Evolutionary conservation across 257 asterid species (phyloP), one percentile per base, ranked within the genome.

Genomic region (Petunia secreta): DNA sequence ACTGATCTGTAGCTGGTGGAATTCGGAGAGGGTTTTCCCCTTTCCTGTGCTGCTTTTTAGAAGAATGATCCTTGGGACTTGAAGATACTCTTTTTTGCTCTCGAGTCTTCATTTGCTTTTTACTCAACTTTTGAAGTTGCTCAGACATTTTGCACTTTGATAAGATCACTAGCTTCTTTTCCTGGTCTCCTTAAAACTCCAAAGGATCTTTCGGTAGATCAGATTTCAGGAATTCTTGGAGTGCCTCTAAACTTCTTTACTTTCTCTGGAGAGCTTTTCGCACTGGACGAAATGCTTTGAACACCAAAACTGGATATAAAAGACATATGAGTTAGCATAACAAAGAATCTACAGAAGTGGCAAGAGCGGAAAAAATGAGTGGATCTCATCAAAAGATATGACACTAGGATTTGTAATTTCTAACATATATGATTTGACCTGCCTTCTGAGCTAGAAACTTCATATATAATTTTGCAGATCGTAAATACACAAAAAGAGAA

Each of bases 1-100:
- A 89, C 53, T 75, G 86, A 78, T 92, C 97, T 4, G 89, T 77
- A 83, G 81, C 69, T 37, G 91, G 90, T 71, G 92, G 90, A 46
- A 90, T 85, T 81, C 96, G 91, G 80, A 85, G 82, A 69, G 96
- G 95, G 80, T 90, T 90, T 86, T 90, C 97, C 38, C 90, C 81
- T 80, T 94, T 92, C 75, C 93, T 80, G 59, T 77, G 89, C 82
- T 88, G 96, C 85, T 91, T 94, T 81, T 84, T 92, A 13, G 90
- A 85, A 80, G 87, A 81, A 63, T 84, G 93, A 75, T 93, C 95
- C 85, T 86, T 93, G 53, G 87, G 85, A 83, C 90, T 83, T 75
- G 92, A 84, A 88, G 86, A 77, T 63, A 84, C 81, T 87, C 84
- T 89, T 87, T 88, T 91, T 77, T 85, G 87, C 44, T 93, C 97